Evolutionary conservation across 2,329 filamentous ascomycete species (phyloP), one percentile per base, ranked within the genome.

Genomic region (Ophiostoma sp.): DNA sequence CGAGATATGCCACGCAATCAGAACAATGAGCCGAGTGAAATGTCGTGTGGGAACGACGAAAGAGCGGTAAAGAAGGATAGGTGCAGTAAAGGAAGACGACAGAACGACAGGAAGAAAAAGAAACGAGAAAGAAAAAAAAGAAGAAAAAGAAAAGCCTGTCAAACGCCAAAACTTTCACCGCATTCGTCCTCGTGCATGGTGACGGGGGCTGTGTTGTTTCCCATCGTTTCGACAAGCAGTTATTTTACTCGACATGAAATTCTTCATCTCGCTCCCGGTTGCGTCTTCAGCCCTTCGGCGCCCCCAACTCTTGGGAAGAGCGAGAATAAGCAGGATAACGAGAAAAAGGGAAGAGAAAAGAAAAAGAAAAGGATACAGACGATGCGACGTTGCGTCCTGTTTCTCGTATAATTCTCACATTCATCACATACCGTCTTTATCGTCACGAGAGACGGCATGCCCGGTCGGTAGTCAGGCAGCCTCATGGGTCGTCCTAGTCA

Each of bases 101-200:
- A 50, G 45, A 1, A n/a, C 11, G 28, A 25, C 8, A 55, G 22
- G 42, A 55, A 15, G 50, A 55, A 55, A 52, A 52, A 64, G 17
- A 63, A n/a, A 39, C 22, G 31, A 63, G 8, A n/a, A 11, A 11
- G 55, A 8, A 59, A 17, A 17, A 31, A 33, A 59, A 6, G 12
- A 19, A 33, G 9, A 42, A 64, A 59, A 59, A 59, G 55, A 19
- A 42, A 64, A 45, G 12, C 36, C 36, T 66, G 61, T 45, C 61
- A 45, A 45, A 66, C 61, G 22, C 17, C 12, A 28, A 15, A 42
- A 45, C 12, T 25, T 25, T 66, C 36, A 5, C 61, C 61, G 36
- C 36, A 45, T 64, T 66, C 36, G 61, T 66, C 36, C 12, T 66
- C 61, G 61, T 66, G 61, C 61, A 64, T 66, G 36, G 22, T 45